Evolutionary conservation across 2,329 filamentous ascomycete species (phyloP), one percentile per base, ranked within the genome.

Genomic region (Colletotrichum scovillei): DNA sequence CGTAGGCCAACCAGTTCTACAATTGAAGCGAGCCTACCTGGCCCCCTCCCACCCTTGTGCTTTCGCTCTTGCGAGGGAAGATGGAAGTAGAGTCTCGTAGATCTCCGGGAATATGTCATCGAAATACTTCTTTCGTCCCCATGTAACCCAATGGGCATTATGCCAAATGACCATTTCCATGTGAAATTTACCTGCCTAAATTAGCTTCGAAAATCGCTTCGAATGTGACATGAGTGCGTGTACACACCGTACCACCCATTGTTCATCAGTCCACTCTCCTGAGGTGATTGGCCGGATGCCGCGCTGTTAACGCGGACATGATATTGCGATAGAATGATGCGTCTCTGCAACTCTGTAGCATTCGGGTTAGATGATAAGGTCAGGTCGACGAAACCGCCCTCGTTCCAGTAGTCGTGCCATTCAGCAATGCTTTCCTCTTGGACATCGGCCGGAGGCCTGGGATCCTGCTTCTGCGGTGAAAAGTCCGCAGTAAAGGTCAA

Each of bases 101-200:
- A 74, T 59, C 24, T 53, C 78, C 4, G 84, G 83, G 9, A 85
- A 82, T 14, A 82, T 81, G 24, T 80, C 76, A 59, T 83, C 78
- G 3, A 85, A 80, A 28, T 82, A 74, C 9, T 78, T 76, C 63
- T 81, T 80, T 5, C 82, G 81, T 1, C 83, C 81, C 83, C 83
- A 86, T 0, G 79, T 80, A 2, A 78, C 78, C 81, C 83, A 86
- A 67, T 85, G 84, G 0, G 80, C 79, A 12, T 80, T 80, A 49
- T 86, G 84, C 84, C 84, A 86, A 0, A 84, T 74, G 0, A 84
- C 79, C 83, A 86, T 85, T 72, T 86, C 84, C 79, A 85, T 82
- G 53, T 86, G 84, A 52, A 86, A 78, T 72, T 81, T 82, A 30
- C 83, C 83, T 68, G 82, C 81, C 79, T 80, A 82, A 9, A 81